Conservation (phyloP, 352 stramenopile genomes). For the Phytophthora sp. region DNA sequence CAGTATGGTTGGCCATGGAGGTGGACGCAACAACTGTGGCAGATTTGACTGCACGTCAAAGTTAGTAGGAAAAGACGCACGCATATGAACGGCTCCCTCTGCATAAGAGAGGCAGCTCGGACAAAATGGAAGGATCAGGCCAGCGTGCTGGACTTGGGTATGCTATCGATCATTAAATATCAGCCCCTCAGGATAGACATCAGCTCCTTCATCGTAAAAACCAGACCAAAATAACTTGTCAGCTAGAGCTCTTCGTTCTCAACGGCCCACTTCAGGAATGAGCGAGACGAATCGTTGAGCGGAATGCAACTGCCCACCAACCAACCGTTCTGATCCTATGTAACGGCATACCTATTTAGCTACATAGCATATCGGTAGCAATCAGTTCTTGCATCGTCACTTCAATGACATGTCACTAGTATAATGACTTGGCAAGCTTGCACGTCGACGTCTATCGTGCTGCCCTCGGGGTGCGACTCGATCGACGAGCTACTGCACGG, state of each 20-base stretch:
- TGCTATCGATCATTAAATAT: conserved; percentile 78
- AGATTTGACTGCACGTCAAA: conserved; percentile 79
- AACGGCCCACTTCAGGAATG: conserved; percentile 29
- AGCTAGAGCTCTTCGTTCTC: not conserved
- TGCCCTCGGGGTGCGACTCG: conserved; percentile 61
- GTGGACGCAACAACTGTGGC: conserved; percentile 81
- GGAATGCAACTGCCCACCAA: not conserved
- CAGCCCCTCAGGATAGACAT: conserved; percentile 90
- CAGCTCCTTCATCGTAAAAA: conserved; percentile 51
- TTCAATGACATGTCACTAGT: conserved; percentile 19
- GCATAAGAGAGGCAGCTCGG: not conserved
- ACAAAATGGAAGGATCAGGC: conserved; percentile 72
- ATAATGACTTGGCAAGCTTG: conserved; percentile 41
- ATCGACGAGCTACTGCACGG: conserved; percentile 66
- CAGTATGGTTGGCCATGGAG: conserved; percentile 79
- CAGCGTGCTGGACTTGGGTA: conserved; percentile 85
- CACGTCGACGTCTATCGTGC: conserved; percentile 31
- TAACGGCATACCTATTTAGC: not conserved
- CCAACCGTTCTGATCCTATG: conserved; percentile 22
- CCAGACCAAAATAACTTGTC: not conserved
- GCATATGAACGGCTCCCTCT: conserved; percentile 7
- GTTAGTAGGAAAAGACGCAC: conserved; percentile 1
- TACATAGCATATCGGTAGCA: not conserved
- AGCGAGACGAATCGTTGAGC: not conserved
- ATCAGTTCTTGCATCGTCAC: too few relatives aligned